Evolutionary conservation across 2,329 filamentous ascomycete genomes (phyloP).

Genomic region (Pleochaeta shiraiana): DNA sequence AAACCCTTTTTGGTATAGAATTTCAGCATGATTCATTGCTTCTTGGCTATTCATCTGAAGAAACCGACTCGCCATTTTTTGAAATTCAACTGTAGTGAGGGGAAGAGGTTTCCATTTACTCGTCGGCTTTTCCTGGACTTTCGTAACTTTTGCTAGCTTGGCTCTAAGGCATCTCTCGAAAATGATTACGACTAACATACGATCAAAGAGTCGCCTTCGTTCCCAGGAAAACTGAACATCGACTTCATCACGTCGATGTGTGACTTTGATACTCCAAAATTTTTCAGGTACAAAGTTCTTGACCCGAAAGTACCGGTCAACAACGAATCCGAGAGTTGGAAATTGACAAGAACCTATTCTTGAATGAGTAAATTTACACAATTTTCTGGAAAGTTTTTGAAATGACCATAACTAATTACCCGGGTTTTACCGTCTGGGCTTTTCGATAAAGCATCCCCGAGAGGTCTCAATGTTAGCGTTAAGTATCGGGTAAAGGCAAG

Average conservation of each 20-base stretch:
- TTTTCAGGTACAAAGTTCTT: constrained; percentile 80
- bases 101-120: constrained; percentile 89
- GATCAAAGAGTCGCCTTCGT: constrained; percentile 68
- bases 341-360: constrained; percentile 74
- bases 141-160: constrained; percentile 57
- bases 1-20: constrained; percentile 79
- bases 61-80: constrained; percentile 83
- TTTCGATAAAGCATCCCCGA: constrained; percentile 44
- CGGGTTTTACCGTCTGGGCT: constrained; percentile 18
- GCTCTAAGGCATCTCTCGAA: constrained; percentile 69
- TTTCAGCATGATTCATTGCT: constrained; percentile 75
- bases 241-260: constrained; percentile 53
- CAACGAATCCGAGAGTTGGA: constrained; percentile 87
- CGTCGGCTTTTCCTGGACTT: constrained; percentile 76
- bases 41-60: constrained; percentile 78
- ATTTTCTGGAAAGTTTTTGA: neutral
- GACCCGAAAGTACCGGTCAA: constrained; percentile 86
- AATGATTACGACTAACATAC: constrained; percentile 55
- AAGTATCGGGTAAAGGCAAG: constrained; percentile 82
- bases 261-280: constrained; percentile 84
- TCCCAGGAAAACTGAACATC: constrained; percentile 72
- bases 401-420: constrained; percentile 59
- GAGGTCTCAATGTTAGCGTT: constrained; percentile 50
- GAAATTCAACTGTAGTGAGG: constrained; percentile 84
- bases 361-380: constrained; percentile 5